phyloP scores from a whole-genome alignment of 164 flowering plant species.

The Santalum album region DNA sequence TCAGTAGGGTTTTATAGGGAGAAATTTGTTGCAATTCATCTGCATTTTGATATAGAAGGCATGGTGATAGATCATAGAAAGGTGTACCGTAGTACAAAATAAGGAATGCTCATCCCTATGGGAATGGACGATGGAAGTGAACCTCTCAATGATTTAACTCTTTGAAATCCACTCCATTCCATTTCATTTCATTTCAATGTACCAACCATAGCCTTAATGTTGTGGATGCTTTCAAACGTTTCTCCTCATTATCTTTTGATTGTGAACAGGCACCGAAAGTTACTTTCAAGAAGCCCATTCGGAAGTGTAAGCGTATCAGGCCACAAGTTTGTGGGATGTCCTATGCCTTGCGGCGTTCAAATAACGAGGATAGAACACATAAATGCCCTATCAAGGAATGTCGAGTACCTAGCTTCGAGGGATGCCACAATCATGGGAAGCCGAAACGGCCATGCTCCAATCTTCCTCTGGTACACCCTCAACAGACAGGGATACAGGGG shows the following conservation, averaged over 20 bases:
- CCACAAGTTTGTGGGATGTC: conserved; percentile 91
- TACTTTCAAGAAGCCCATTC: conserved; percentile 81
- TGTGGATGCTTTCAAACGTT: neutral
- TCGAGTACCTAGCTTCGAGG: conserved; percentile 91
- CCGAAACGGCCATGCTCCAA: conserved; percentile 93
- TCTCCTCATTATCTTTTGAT: neutral
- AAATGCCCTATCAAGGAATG: conserved; percentile 78
- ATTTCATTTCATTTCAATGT: too few relatives aligned
- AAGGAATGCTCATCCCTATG: too few relatives aligned
- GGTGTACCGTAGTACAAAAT: too few relatives aligned
- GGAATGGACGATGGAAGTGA: too few relatives aligned
- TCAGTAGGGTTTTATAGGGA: too few relatives aligned
- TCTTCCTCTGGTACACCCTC: conserved; percentile 92
- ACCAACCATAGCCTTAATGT: neutral
- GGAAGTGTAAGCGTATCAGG: conserved; percentile 98
- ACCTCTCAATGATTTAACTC: too few relatives aligned
- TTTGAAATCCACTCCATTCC: too few relatives aligned
- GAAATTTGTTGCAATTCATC: too few relatives aligned
- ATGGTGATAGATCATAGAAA: too few relatives aligned
- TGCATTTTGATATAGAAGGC: too few relatives aligned
- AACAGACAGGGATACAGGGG: conserved; percentile 87
- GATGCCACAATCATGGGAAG: conserved; percentile 99
- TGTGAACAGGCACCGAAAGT: conserved; percentile 83
- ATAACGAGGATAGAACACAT: conserved; percentile 82
- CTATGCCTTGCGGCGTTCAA: conserved; percentile 98